phyloP scores from a whole-genome alignment of 306 rosid species.

The Cicer yamashitae region DNA sequence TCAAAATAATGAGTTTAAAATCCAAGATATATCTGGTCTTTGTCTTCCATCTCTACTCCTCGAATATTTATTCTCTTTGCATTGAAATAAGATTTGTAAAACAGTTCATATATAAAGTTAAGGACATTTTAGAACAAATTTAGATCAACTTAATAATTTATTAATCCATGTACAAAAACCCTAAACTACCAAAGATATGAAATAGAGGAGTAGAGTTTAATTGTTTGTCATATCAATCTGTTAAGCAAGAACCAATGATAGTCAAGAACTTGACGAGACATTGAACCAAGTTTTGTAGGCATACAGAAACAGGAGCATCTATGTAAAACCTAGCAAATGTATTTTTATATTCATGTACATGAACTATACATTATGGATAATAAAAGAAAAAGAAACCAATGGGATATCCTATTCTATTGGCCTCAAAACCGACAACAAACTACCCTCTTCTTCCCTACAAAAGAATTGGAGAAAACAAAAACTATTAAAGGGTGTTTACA shows the following conservation, averaged over 20 bases:
- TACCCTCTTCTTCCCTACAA: conserved; percentile 47
- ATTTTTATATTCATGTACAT: conserved; percentile 48
- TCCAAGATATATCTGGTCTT: too few relatives aligned
- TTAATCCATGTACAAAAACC: too few relatives aligned
- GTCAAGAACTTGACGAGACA: not conserved
- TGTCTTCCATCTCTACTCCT: too few relatives aligned
- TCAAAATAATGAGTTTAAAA: too few relatives aligned
- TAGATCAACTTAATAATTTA: too few relatives aligned
- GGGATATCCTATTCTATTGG: conserved; percentile 45
- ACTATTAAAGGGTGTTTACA: conserved; percentile 46
- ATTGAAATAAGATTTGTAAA: too few relatives aligned
- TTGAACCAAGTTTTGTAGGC: not conserved
- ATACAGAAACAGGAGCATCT: not conserved
- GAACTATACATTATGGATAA: conserved; percentile 49
- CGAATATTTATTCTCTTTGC: too few relatives aligned
- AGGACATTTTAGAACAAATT: too few relatives aligned
- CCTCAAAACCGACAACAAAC: conserved; percentile 49
- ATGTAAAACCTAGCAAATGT: conserved; percentile 35
- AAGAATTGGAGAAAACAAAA: conserved; percentile 47
- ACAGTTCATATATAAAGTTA: too few relatives aligned
- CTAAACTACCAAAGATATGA: not conserved
- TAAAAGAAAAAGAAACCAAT: conserved; percentile 11
- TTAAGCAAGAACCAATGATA: not conserved
- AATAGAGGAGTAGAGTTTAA: too few relatives aligned
- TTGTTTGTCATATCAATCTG: not conserved